Percentiles rank a stretch among this genome's conserved stretches.
Conservation (phyloP, 495 filamentous ascomycete genomes). For the Hypoxylon cercidicola region DNA sequence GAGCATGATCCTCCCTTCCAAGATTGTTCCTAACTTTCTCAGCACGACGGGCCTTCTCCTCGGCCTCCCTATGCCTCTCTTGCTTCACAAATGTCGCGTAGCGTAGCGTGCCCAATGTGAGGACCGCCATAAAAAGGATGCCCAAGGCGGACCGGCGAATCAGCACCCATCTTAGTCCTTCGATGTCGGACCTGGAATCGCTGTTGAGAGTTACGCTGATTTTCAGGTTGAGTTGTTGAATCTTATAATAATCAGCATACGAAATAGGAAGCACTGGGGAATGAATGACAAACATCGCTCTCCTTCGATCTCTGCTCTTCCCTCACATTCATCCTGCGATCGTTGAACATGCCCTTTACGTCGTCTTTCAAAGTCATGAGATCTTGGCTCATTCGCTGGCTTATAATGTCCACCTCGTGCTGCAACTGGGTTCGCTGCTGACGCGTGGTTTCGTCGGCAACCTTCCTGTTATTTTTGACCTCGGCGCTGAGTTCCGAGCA, state of each 20-base stretch:
- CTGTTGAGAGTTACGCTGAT: constrained; percentile 87
- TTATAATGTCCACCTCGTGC: constrained; percentile 92
- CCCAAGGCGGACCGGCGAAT: constrained; percentile 87
- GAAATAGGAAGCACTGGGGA: not conserved
- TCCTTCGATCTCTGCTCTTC: constrained; percentile 87
- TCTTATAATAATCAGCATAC: constrained; percentile 58
- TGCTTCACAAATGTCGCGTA: constrained; percentile 59
- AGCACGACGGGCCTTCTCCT: constrained; percentile 44
- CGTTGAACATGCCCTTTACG: constrained; percentile 94
- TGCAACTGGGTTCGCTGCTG: constrained; percentile 85
- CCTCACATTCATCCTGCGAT: constrained; percentile 90
- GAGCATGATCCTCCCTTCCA: constrained; percentile 51
- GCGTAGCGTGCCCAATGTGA: constrained; percentile 59
- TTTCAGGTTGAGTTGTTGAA: constrained; percentile 93
- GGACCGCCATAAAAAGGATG: constrained; percentile 68
- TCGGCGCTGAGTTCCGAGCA: constrained; percentile 91
- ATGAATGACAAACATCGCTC: constrained; percentile 62
- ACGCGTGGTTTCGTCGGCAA: constrained; percentile 75
- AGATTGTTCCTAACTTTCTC: constrained; percentile 48
- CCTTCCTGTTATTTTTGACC: constrained; percentile 68
- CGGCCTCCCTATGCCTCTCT: constrained; percentile 53
- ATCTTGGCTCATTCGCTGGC: constrained; percentile 83
- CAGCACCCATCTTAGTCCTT: constrained; percentile 88
- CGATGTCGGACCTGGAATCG: constrained; percentile 89
- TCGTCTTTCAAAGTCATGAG: constrained; percentile 83